These are phyloP conservation scores for Cyberlindnera euphorbiiphila DNA, from an alignment of 805 yeast genomes.

Conservation along the genomic window DNA sequence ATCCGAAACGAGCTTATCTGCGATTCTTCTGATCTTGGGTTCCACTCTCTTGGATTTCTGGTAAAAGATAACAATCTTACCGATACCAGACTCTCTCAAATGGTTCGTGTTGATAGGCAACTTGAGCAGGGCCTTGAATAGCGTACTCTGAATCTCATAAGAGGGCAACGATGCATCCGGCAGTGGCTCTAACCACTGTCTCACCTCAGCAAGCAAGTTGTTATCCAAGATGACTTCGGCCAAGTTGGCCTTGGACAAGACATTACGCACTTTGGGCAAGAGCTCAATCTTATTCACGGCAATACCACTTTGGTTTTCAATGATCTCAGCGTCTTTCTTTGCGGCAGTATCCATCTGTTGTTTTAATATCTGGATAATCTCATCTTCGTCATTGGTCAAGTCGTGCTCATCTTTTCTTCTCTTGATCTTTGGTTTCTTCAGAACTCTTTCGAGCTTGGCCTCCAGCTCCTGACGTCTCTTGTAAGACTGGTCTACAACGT, in stretches of 20 bases:
- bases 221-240: slow-evolving; percentile 93
- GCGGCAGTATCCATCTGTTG: slow-evolving; percentile 90
- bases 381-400: slow-evolving; percentile 93
- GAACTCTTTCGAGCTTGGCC: slow-evolving; percentile 71
- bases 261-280: slow-evolving; percentile 72
- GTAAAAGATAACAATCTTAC: slow-evolving; percentile 89
- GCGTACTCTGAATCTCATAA: slow-evolving; percentile 87
- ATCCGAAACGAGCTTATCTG: slow-evolving; percentile 87
- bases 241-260: slow-evolving; percentile 74
- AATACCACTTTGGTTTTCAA: slow-evolving; percentile 41
- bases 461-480: slow-evolving; percentile 75
- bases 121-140: slow-evolving; percentile 67
- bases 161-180: slow-evolving; percentile 99
- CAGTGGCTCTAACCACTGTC: slow-evolving; percentile 96
- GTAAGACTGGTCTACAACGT: slow-evolving; percentile 27
- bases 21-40: slow-evolving; percentile 77
- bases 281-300: slow-evolving; percentile 68
- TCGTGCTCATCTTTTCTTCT: slow-evolving; percentile 84
- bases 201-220: slow-evolving; percentile 84
- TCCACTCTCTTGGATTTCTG: slow-evolving; percentile 89
- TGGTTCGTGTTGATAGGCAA: slow-evolving; percentile 96
- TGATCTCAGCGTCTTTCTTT: slow-evolving; percentile 58
- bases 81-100: slow-evolving; percentile 89
- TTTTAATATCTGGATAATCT: slow-evolving; percentile 73
- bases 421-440: slow-evolving; percentile 61